Evolutionary conservation across 164 flowering plant genomes (phyloP), one percentile per base, ranked within the genome.

Genomic region (Pachysandra terminalis): DNA sequence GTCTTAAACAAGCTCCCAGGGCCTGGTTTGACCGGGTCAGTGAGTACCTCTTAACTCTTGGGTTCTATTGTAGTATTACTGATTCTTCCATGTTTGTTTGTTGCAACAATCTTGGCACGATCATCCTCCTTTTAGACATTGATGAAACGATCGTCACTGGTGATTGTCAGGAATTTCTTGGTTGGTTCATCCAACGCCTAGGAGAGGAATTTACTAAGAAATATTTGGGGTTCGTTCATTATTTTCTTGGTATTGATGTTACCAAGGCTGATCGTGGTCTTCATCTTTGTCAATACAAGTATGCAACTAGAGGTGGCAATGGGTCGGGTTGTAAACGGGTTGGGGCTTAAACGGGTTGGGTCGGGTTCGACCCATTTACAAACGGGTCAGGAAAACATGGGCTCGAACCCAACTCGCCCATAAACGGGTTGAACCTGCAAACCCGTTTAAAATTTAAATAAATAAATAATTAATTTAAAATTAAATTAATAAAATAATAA

Each of bases 1-100:
- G 71, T 19, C 56, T 68, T n/a, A n/a, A n/a, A n/a, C 61, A 66
- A 21, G 69, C 69, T 56, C 61, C 69, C 3, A 61, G 69, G 7
- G 69, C 61, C n/a, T 68, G 64, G 71, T 59, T 68, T 49, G 21
- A 58, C 6, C 55, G 71, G 3, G 19, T 59, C 61, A 68, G 64
- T 48, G 10, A 21, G 10, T 59, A 35, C 48, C 35, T 68, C 0
- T 3, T 58, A 5, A 1, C 37, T 17, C 55, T 40, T 2, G 71
- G 71, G 9, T 68, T 68, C 41, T 6, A 1, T 17, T 56, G 56
- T 25, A 55, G 55, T 25, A 28, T 40, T 7, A 22, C 64, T 45
- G 71, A 68, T 19, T 21, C 71, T 19, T 59, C 64, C 0, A 9
- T 58, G n/a, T 58, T 45, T 25, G 64, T 68, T 23, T 24, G 7